phyloP scores from a whole-genome alignment of 192 early-diverging fungal species.

The Gonapodya sp. region DNA sequence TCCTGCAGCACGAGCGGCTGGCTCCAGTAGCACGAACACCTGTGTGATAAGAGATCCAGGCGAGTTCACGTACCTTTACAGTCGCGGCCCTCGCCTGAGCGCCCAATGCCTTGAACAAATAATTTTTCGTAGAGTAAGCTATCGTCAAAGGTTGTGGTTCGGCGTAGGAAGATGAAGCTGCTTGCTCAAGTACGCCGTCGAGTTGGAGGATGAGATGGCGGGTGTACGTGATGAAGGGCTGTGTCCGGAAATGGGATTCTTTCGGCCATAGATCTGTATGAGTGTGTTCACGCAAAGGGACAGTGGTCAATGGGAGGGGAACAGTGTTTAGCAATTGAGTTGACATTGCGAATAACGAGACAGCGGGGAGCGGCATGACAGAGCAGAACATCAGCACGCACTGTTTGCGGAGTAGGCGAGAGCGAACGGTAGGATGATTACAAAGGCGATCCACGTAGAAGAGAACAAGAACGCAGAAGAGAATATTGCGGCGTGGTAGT shows the following conservation, averaged over 20 bases:
- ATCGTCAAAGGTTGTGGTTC: neutral
- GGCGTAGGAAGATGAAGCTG: neutral
- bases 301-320: neutral
- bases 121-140: neutral
- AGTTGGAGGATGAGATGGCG: neutral
- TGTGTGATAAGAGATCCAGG: too few species aligned
- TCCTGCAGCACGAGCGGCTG: too few species aligned
- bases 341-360: too few species aligned
- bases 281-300: neutral
- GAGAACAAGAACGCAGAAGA: neutral
- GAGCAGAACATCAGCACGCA: too few species aligned
- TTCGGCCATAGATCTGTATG: neutral
- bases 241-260: neutral
- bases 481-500: neutral
- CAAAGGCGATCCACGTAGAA: neutral
- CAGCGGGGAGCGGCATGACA: too few species aligned
- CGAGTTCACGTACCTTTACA: too few species aligned
- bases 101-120: neutral
- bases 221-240: neutral
- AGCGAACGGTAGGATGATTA: neutral
- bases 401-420: neutral
- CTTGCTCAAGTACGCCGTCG: neutral
- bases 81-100: neutral
- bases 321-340: neutral
- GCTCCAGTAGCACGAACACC: too few species aligned